Conservation (phyloP, 2,329 filamentous ascomycete genomes). For the Cryphonectria japonica region DNA sequence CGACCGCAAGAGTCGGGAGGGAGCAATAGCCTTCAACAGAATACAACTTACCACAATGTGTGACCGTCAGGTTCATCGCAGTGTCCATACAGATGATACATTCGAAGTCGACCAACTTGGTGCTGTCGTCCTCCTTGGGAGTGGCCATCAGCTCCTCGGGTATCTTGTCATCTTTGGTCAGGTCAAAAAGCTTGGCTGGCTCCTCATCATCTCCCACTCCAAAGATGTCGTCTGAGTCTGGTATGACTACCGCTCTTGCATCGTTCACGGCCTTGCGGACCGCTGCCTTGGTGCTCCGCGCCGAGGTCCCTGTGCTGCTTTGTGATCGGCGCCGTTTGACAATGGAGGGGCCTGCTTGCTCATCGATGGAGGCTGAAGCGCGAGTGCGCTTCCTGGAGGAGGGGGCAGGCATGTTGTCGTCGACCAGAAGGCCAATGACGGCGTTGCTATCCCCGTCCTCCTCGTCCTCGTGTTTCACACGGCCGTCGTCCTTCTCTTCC, state of each 20-base stretch:
- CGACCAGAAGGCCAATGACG: conserved; percentile 2
- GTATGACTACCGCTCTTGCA: neutral
- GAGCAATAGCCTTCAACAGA: neutral
- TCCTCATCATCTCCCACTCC: conserved; percentile 35
- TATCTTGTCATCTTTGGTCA: conserved; percentile 48
- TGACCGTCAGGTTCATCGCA: conserved; percentile 61
- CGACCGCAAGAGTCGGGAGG: neutral
- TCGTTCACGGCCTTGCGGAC: neutral
- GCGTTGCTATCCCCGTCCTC: conserved; percentile 3
- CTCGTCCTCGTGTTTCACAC: conserved; percentile 7
- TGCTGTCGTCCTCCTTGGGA: conserved; percentile 51
- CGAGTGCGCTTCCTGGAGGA: conserved; percentile 30
- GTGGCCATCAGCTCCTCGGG: conserved; percentile 46
- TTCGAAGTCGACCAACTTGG: conserved; percentile 61
- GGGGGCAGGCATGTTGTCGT: conserved; percentile 24
- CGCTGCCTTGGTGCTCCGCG: neutral
- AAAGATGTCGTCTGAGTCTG: conserved; percentile 33
- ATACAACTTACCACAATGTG: conserved; percentile 64
- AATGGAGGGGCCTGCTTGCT: conserved; percentile 18
- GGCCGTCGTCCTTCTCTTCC: neutral
- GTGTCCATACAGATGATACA: conserved; percentile 72
- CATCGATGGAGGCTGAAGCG: conserved; percentile 16
- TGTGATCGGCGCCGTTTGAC: conserved; percentile 19
- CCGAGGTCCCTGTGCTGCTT: conserved; percentile 12
- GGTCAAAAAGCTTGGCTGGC: conserved; percentile 42